phyloP scores from a whole-genome alignment of 768 basidiomycete species.

The Suillus weaverae region DNA sequence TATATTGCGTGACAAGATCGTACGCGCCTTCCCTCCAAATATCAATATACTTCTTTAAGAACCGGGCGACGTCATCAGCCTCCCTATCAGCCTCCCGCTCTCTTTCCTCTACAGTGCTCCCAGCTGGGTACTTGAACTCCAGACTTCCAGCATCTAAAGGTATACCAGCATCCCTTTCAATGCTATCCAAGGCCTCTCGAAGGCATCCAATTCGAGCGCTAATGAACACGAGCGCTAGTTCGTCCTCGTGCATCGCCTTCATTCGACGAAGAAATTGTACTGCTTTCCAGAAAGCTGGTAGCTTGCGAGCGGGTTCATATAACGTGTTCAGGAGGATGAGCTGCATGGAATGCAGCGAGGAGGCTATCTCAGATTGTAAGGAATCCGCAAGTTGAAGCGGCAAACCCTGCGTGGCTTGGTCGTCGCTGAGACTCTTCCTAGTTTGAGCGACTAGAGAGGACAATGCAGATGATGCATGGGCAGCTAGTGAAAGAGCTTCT shows the following conservation, averaged over 20 bases:
- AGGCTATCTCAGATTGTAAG: conserved; percentile 65
- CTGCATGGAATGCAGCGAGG: conserved; percentile 67
- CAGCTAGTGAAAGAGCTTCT: conserved; percentile 84
- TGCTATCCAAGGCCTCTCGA: conserved; percentile 53
- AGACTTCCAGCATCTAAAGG: conserved; percentile 28
- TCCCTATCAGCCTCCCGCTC: conserved; percentile 55
- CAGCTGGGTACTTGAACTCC: conserved; percentile 15
- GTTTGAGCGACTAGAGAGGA: conserved; percentile 46
- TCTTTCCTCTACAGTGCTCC: conserved; percentile 30
- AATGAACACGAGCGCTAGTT: conserved; percentile 86
- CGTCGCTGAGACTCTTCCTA: background rate
- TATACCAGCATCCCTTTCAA: conserved; percentile 42
- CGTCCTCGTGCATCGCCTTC: conserved; percentile 67
- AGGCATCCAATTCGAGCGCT: conserved; percentile 69
- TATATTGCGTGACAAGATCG: conserved; percentile 88
- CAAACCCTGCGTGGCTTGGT: background rate
- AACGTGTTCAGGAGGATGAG: conserved; percentile 75
- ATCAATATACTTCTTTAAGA: conserved; percentile 86
- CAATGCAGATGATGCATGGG: conserved; percentile 61
- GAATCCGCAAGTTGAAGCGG: conserved; percentile 40
- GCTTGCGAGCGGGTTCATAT: conserved; percentile 78
- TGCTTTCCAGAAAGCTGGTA: conserved; percentile 88
- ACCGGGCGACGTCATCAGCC: conserved; percentile 71
- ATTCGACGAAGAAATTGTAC: conserved; percentile 85
- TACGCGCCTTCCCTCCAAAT: conserved; percentile 90